Evolutionary conservation across 164 flowering plant genomes (phyloP).

Genomic region (Brasenia schreberi): DNA sequence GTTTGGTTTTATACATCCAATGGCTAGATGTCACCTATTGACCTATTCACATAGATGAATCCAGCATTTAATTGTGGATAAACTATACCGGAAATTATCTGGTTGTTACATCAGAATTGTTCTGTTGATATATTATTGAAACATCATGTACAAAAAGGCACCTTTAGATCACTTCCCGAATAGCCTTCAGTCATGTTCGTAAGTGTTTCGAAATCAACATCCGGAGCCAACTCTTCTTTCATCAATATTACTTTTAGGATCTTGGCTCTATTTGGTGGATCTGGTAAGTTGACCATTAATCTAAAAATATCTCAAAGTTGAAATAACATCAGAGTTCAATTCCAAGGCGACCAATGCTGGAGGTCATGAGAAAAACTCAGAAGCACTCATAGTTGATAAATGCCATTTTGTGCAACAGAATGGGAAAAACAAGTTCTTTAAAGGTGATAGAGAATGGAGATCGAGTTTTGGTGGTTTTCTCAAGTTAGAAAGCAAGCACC

Average conservation of each 20-base stretch:
- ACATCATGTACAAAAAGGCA: conserved; percentile 10
- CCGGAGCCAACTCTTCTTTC: conserved; percentile 71
- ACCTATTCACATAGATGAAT: too few species aligned
- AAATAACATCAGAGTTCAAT: not conserved
- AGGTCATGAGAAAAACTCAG: too few species aligned
- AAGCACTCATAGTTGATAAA: too few species aligned
- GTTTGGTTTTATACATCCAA: too few species aligned
- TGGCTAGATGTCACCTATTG: too few species aligned
- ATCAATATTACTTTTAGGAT: conserved; percentile 69
- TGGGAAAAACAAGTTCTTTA: too few species aligned
- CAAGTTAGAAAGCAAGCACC: conserved; percentile 23
- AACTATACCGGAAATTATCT: not conserved
- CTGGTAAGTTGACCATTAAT: conserved; percentile 93
- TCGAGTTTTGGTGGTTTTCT: too few species aligned
- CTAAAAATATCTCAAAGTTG: conserved; percentile 25
- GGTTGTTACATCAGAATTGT: not conserved
- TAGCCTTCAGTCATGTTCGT: conserved; percentile 92
- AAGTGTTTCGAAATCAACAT: conserved; percentile 64
- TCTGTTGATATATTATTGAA: not conserved
- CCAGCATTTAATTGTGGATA: not conserved
- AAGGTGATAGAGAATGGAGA: too few species aligned
- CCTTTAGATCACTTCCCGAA: conserved; percentile 98
- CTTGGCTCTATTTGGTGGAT: conserved; percentile 72
- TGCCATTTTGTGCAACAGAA: too few species aligned
- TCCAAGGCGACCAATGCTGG: too few species aligned